A percentile compares a stretch with the other conserved stretches of the same genome.
Evolutionary conservation across 176 grass and related monocot genomes (phyloP).

Genomic region (Sorghum bicolor): Sorghum_bicolor_NCBIv3 NC_012875.2:40462501-40463000

Average conservation of each 20-base stretch:
- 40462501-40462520: constrained; percentile 89
- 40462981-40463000: constrained; percentile 31
- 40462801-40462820: constrained; percentile 10
- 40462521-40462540: constrained; percentile 45
- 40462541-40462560: constrained; percentile 58
- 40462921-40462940: constrained; percentile 5
- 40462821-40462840: constrained; percentile 26
- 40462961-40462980: constrained; percentile 34
- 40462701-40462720: constrained; percentile 20
- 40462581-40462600: constrained; percentile 56
- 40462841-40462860: constrained; percentile 46
- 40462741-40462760: constrained; percentile 48
- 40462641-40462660: constrained; percentile 68
- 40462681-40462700: constrained; percentile 66
- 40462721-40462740: constrained; percentile 32
- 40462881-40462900: not conserved
- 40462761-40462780: constrained; percentile 73
- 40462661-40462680: constrained; percentile 64
- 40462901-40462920: constrained; percentile 8
- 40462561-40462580: constrained; percentile 73
- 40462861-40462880: constrained; percentile 32
- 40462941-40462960: constrained; percentile 8
- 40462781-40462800: constrained; percentile 41
- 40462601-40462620: constrained; percentile 36
- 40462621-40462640: constrained; percentile 51